Conservation (phyloP, 208 protist genomes). For the Leptomonas pyrrhocoris region DNA sequence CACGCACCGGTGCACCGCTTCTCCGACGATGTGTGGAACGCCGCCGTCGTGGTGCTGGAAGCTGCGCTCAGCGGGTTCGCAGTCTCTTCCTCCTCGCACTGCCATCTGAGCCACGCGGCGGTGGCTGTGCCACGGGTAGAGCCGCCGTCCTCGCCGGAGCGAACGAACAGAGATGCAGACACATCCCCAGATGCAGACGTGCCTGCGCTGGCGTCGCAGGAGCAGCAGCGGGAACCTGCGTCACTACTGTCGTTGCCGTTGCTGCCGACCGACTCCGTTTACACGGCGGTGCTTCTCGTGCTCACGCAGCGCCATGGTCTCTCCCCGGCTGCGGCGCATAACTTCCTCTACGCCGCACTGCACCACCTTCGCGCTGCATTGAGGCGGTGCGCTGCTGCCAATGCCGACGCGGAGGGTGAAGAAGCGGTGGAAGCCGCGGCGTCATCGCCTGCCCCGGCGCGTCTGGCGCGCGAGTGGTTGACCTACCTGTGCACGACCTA, state of each 20-base stretch:
- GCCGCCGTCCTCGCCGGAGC: too few species aligned
- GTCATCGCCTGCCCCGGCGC: constrained; percentile 17
- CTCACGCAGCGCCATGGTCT: constrained; percentile 36
- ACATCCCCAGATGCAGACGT: constrained; percentile 6
- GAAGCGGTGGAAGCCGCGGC: background rate
- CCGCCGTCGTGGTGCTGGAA: constrained; percentile 71
- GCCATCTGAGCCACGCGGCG: constrained; percentile 28
- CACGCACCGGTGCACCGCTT: constrained; percentile 44
- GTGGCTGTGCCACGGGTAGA: background rate
- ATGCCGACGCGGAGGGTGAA: background rate
- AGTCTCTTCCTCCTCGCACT: constrained; percentile 11
- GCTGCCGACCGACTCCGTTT: constrained; percentile 40
- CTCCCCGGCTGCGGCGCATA: constrained; percentile 46
- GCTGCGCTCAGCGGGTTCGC: constrained; percentile 59
- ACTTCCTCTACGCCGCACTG: constrained; percentile 83
- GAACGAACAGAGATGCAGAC: background rate
- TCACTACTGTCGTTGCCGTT: background rate
- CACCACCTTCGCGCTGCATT: constrained; percentile 21
- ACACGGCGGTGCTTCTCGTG: constrained; percentile 44
- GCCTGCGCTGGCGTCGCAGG: background rate
- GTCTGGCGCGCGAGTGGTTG: constrained; percentile 65
- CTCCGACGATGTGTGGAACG: constrained; percentile 83
- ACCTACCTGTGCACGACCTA: constrained; percentile 43
- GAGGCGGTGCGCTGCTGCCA: background rate
- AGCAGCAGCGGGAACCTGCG: background rate